These are phyloP conservation scores for Prunus yedoensis DNA, from an alignment of 331 rosid species.

Conservation along the genomic window DNA sequence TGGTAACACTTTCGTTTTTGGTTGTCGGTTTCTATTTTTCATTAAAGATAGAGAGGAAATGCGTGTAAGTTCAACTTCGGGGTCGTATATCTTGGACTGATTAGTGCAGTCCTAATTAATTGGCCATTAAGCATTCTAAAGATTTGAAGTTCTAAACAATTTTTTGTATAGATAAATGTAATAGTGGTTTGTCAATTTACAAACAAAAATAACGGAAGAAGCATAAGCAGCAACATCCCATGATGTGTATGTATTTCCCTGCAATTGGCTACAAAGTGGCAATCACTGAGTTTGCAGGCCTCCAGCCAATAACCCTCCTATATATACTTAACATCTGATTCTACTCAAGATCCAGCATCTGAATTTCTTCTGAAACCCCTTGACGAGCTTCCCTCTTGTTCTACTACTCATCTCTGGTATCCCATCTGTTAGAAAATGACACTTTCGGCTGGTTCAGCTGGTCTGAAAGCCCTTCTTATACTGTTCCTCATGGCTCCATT, in stretches of 20 bases:
- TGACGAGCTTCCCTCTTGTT: slow-evolving; percentile 11
- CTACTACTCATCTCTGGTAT: slow-evolving; percentile 20
- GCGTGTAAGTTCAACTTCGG: too few relatives aligned
- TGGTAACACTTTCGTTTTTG: too few relatives aligned
- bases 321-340: neutral
- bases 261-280: neutral
- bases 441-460: slow-evolving; percentile 12
- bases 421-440: slow-evolving; percentile 6
- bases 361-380: slow-evolving; percentile 5
- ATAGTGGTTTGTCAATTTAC: neutral
- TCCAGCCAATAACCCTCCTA: slow-evolving; percentile 8
- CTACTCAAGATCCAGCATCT: neutral
- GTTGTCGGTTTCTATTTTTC: too few relatives aligned
- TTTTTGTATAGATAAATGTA: neutral
- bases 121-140: neutral
- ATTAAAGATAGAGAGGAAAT: too few relatives aligned
- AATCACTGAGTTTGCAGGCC: too few relatives aligned
- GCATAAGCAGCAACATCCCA: neutral
- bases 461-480: neutral
- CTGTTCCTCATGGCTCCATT: slow-evolving; percentile 32
- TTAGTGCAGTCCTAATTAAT: neutral
- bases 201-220: neutral
- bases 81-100: neutral
- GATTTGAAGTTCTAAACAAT: slow-evolving; percentile 1
- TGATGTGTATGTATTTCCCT: neutral